Base-by-base conservation (phyloP, 164 flowering plant species). In the Kingdonia uniflora region DNA sequence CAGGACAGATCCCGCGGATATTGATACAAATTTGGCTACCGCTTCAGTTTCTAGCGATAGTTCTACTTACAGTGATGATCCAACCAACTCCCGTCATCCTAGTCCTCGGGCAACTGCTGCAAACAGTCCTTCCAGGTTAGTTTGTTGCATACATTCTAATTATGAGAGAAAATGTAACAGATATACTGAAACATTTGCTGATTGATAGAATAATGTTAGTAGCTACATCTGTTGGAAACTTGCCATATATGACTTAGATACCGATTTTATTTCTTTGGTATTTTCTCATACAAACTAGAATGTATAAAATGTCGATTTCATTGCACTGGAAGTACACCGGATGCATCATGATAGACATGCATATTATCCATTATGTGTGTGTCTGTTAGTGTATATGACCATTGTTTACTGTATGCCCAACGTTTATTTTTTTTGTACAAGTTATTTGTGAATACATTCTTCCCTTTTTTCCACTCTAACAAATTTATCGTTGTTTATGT, bases 61-160 rank as follows among this genome's bases (percentile, higher is more conserved):
- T 62, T 84, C 91, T 5, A 65, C 49, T 49, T 95, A 80, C 47
- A 82, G 92, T 70, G 97, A 86, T 51, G 95, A 94, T 66, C 80
- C 73, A 35, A 39, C 63, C 22, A 92, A 85, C 52, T 79, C 88
- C 22, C 70, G 66, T 51, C 75, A 56, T 44, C 84, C 65, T 51
- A 87, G 88, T 56, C 96, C 94, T 24, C 71, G 57, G 29, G 81
- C 80, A 69, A 77, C 82, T 51, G 68, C 76, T 39, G 63, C 69
- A 17, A 76, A 67, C 70, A 84, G 84, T 58, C 84, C 89, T 59
- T 69, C 85, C 35, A 82, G 96, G 98, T 92, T 49, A 75, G 71
- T 38, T 42, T 57, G 39, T 15, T 55, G 43, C 14, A 14, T 64
- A 7, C 35, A 29, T 29, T 29, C n/a, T n/a, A n/a, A n/a, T n/a